Conservation (phyloP, 169 alveolate genomes). For the Miamiensis avidus region DNA sequence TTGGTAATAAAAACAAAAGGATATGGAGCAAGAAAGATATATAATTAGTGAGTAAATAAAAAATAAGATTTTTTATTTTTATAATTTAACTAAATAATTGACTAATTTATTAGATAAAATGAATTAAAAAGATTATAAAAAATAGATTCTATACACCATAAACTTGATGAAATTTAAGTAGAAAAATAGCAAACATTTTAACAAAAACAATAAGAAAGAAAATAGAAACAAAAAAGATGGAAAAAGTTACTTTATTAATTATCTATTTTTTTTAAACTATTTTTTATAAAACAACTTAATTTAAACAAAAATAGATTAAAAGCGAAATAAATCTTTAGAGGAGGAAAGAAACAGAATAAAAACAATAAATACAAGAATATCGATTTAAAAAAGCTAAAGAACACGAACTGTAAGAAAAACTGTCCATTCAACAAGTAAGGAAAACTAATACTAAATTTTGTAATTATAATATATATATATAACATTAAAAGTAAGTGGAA, state of each 20-base stretch:
- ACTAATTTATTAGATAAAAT: neutral
- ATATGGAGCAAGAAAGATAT: neutral
- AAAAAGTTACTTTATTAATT: too few species aligned
- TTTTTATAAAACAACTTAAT: too few species aligned
- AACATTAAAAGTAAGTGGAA: neutral
- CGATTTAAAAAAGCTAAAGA: neutral
- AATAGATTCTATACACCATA: neutral
- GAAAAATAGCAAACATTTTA: neutral
- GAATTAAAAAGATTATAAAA: neutral
- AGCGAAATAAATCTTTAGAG: neutral
- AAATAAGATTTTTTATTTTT: neutral
- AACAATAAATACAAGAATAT: too few species aligned
- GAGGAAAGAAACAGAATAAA: neutral
- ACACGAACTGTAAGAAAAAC: neutral
- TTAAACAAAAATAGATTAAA: too few species aligned
- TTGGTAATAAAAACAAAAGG: neutral
- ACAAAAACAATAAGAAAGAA: neutral
- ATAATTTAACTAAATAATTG: too few species aligned
- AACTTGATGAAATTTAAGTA: neutral
- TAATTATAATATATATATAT: too few species aligned
- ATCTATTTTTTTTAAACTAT: neutral
- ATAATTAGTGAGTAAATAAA: too few species aligned
- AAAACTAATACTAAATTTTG: too few species aligned
- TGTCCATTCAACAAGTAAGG: neutral
- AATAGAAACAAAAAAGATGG: neutral